Percentiles rank a stretch among this genome's conserved stretches.
These are phyloP conservation scores for Yarrowia yakushimensis DNA, from an alignment of 805 yeast genomes.

Conservation along the genomic window DNA sequence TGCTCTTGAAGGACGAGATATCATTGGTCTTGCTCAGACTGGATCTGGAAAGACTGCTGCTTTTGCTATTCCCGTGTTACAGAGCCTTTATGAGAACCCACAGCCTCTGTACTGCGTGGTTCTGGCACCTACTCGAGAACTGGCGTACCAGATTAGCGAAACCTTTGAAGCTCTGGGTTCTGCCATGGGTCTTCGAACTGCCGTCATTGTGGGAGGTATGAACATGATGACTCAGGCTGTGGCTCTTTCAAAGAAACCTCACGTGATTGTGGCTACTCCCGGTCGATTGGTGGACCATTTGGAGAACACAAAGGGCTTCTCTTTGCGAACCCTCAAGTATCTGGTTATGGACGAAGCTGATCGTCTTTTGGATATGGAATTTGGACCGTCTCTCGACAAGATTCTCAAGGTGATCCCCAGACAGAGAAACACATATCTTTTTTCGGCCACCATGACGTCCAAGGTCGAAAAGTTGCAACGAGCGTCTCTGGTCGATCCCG, in stretches of 20 bases:
- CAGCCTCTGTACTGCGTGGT: constrained; percentile 86
- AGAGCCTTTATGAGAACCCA: constrained; percentile 85
- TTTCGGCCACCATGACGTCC: constrained; percentile 96
- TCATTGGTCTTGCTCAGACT: constrained; percentile 94
- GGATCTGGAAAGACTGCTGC: constrained; percentile 99
- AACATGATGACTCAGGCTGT: constrained; percentile 97
- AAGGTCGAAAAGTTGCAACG: constrained; percentile 93
- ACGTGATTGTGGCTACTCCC: constrained; percentile 44
- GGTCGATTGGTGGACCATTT: constrained; percentile 85
- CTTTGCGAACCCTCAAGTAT: constrained; percentile 69
- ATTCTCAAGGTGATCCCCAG: constrained; percentile 80
- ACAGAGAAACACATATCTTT: constrained; percentile 72
- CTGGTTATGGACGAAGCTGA: constrained; percentile 98
- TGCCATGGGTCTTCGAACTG: constrained; percentile 85
- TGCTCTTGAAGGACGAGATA: constrained; percentile 85
- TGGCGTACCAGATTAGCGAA: constrained; percentile 67
- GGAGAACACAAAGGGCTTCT: constrained; percentile 87
- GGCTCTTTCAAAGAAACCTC: constrained; percentile 91
- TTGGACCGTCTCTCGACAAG: constrained; percentile 89
- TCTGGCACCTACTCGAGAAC: constrained; percentile 66
- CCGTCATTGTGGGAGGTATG: constrained; percentile 95
- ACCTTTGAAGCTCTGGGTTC: constrained; percentile 93
- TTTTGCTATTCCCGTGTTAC: constrained; percentile 92
- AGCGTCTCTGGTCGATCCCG: constrained; percentile 86
- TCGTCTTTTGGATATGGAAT: constrained; percentile 90